These are phyloP conservation scores for Ophiosphaerella korrae DNA, from an alignment of 2,329 filamentous ascomycete genomes.

Conservation along the genomic window DNA sequence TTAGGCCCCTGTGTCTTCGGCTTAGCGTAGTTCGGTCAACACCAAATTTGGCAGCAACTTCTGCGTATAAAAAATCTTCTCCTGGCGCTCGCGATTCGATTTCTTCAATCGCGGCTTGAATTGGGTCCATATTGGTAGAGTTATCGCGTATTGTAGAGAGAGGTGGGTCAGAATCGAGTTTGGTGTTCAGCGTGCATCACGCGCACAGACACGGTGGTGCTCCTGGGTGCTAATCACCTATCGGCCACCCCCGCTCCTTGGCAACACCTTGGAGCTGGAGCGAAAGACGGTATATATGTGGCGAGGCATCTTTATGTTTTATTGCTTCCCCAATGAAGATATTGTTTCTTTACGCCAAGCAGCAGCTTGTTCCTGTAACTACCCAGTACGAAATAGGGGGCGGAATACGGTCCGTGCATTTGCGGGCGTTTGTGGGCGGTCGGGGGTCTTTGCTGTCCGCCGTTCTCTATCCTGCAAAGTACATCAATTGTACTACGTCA, in stretches of 20 bases:
- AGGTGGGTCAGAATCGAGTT: background rate
- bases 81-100: conserved; percentile 7
- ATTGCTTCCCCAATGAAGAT: no score
- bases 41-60: conserved; percentile 6
- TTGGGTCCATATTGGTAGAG: conserved; percentile 11
- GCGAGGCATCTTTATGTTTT: no score
- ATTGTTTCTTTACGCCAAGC: no score
- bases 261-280: no score
- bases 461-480: background rate
- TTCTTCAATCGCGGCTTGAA: conserved; percentile 9
- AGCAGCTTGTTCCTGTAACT: no score
- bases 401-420: no score
- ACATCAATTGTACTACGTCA: conserved; percentile 5
- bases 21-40: conserved; percentile 6
- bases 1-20: background rate
- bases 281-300: no score
- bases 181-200: background rate
- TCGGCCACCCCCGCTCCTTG: no score
- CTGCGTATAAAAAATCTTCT: conserved; percentile 5
- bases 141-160: conserved; percentile 1
- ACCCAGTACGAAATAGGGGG: no score
- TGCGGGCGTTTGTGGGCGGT: no score
- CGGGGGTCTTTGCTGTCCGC: no score
- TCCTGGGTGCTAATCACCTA: no score
- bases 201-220: conserved; percentile 2